Percentiles rank a stretch among this genome's conserved stretches.
phyloP scores from a whole-genome alignment of 2,329 filamentous ascomycete species.

The Plenodomus tracheiphilus region DNA sequence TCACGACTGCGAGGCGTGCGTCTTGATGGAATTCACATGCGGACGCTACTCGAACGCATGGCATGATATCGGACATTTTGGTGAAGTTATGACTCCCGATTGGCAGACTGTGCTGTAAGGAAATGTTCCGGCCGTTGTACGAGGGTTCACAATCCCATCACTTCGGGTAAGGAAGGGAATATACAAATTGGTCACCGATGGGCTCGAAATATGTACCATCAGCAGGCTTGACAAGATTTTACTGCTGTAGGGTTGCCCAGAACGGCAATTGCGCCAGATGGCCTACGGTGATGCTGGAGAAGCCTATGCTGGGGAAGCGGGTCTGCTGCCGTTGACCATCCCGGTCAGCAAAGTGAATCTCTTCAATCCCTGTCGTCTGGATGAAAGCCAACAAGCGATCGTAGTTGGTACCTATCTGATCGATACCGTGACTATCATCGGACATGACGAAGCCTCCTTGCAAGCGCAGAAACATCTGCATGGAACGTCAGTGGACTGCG shows the following conservation, averaged over 20 bases:
- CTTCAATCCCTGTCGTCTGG: conserved; percentile 64
- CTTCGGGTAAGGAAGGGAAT: conserved; percentile 1
- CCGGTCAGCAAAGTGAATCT: conserved; percentile 53
- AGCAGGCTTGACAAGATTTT: not conserved
- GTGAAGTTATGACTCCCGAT: conserved; percentile 1
- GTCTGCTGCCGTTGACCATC: conserved; percentile 32
- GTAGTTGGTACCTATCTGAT: conserved; percentile 88
- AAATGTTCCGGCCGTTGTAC: conserved; percentile 8
- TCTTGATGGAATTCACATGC: not conserved
- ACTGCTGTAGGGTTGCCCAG: conserved; percentile 21
- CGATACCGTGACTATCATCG: conserved; percentile 90
- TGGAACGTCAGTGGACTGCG: conserved; percentile 19
- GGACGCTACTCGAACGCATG: not conserved
- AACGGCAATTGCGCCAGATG: conserved; percentile 35
- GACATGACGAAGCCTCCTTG: conserved; percentile 86
- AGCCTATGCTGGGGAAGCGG: conserved; percentile 42
- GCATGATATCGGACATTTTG: conserved; percentile 4
- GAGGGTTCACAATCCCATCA: conserved; percentile 6
- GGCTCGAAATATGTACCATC: not conserved
- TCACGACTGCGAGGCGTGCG: conserved; percentile 1
- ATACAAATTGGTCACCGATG: not conserved
- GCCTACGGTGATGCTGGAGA: conserved; percentile 36
- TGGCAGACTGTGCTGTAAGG: conserved; percentile 17
- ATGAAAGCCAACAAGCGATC: conserved; percentile 70
- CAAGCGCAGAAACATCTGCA: conserved; percentile 69